Conservation (phyloP, 179 eudicot genomes). For the Silene coronaria region DNA sequence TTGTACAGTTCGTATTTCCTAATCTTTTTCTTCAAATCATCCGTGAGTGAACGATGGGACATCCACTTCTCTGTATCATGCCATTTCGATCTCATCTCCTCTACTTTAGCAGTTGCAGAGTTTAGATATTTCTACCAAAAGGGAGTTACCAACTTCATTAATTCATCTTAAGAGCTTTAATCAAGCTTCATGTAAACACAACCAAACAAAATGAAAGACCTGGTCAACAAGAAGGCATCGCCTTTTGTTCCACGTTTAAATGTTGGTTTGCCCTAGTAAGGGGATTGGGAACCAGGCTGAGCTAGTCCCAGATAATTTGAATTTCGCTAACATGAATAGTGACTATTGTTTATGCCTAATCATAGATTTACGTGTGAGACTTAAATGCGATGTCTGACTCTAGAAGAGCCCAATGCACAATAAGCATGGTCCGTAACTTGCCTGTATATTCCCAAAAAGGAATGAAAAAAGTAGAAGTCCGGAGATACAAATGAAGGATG, state of each 20-base stretch:
- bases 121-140: constrained; percentile 49
- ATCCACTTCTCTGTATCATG: constrained; percentile 62
- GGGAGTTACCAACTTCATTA: neutral
- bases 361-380: neutral
- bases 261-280: too few relatives aligned
- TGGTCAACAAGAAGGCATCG: too few relatives aligned
- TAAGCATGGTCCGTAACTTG: constrained; percentile 14
- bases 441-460: constrained; percentile 84
- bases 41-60: constrained; percentile 54
- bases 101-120: constrained; percentile 42
- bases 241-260: too few relatives aligned
- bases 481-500: constrained; percentile 61
- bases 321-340: too few relatives aligned
- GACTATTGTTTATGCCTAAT: too few relatives aligned
- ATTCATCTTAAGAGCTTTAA: neutral
- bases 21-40: constrained; percentile 40
- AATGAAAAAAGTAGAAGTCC: constrained; percentile 71
- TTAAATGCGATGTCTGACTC: neutral
- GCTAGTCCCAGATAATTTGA: too few relatives aligned
- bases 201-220: too few relatives aligned
- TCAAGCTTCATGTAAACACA: neutral
- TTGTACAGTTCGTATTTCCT: constrained; percentile 53
- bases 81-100: constrained; percentile 54
- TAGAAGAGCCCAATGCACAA: neutral
- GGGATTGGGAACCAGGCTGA: too few relatives aligned